phyloP scores from a whole-genome alignment of 345 rosid genomes.

The Iberis pinnata region DNA sequence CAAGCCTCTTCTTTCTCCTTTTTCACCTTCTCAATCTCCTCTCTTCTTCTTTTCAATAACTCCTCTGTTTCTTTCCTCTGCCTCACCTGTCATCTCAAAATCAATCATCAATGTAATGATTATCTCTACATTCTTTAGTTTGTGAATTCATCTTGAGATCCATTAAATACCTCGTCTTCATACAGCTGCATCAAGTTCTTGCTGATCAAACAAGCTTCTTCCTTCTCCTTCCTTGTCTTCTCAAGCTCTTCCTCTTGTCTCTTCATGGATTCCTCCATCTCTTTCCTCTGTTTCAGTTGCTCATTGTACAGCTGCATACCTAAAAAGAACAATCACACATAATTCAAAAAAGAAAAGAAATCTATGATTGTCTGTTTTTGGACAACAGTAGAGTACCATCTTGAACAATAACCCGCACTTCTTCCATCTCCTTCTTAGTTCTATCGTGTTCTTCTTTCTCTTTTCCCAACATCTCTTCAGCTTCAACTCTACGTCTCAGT shows the following conservation, averaged over 20 bases:
- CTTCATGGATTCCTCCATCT: conserved; percentile 28
- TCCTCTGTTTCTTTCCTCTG: conserved; percentile 36
- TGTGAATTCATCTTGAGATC: background rate
- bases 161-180: conserved; percentile 32
- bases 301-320: conserved; percentile 31
- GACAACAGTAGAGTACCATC: conserved; percentile 29
- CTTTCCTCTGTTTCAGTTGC: conserved; percentile 36
- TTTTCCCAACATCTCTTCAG: conserved; percentile 28
- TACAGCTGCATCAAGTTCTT: conserved; percentile 34
- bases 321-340: background rate
- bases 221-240: conserved; percentile 29
- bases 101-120: background rate
- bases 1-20: conserved; percentile 40
- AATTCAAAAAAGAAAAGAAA: background rate
- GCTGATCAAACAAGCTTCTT: conserved; percentile 31
- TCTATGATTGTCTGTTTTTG: conserved; percentile 22
- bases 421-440: conserved; percentile 33
- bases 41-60: conserved; percentile 24
- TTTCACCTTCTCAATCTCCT: conserved; percentile 33
- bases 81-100: conserved; percentile 28
- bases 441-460: conserved; percentile 35
- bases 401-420: conserved; percentile 29
- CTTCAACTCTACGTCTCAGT: conserved; percentile 33
- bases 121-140: background rate
- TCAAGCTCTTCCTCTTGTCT: conserved; percentile 33